phyloP scores from a whole-genome alignment of 1,139 yeast genomes.

The Saccharomyces hybrid region DNA sequence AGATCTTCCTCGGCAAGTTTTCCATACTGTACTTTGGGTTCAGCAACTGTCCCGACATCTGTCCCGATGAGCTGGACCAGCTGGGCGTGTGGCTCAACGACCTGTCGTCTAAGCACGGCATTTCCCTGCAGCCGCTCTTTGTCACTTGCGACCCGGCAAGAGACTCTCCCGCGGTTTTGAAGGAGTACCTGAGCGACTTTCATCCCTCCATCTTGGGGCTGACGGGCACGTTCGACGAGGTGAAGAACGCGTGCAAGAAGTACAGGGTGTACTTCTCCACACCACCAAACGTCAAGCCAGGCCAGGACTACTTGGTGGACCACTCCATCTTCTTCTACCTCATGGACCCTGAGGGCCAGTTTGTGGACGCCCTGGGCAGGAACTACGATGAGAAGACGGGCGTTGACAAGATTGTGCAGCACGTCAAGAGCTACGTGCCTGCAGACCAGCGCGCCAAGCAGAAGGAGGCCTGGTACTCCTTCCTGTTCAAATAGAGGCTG shows the following conservation, averaged over 20 bases:
- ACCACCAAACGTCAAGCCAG: conserved; percentile 87
- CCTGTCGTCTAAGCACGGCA: conserved; percentile 47
- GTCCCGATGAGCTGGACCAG: conserved; percentile 96
- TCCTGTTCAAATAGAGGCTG: conserved; percentile 36
- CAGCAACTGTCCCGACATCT: conserved; percentile 95
- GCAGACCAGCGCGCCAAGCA: conserved; percentile 51
- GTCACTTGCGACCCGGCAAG: conserved; percentile 97
- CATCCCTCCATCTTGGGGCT: conserved; percentile 84
- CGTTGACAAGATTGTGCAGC: conserved; percentile 65
- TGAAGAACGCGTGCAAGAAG: conserved; percentile 77
- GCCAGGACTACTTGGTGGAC: conserved; percentile 93
- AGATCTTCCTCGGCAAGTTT: conserved; percentile 71
- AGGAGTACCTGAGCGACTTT: conserved; percentile 76
- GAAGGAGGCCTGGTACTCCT: conserved; percentile 48
- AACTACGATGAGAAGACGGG: conserved; percentile 78
- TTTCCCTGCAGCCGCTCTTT: conserved; percentile 73
- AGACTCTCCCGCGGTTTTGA: conserved; percentile 78
- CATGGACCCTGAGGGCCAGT: conserved; percentile 96
- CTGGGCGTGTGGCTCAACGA: conserved; percentile 71
- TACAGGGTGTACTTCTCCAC: conserved; percentile 94
- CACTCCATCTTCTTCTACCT: conserved; percentile 93
- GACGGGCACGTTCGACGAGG: conserved; percentile 82
- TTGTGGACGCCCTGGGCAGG: conserved; percentile 89
- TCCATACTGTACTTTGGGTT: conserved; percentile 90
- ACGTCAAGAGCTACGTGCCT: conserved; percentile 71